Conservation (phyloP, 148 eudicot genomes). For the Spergularia bocconei region DNA sequence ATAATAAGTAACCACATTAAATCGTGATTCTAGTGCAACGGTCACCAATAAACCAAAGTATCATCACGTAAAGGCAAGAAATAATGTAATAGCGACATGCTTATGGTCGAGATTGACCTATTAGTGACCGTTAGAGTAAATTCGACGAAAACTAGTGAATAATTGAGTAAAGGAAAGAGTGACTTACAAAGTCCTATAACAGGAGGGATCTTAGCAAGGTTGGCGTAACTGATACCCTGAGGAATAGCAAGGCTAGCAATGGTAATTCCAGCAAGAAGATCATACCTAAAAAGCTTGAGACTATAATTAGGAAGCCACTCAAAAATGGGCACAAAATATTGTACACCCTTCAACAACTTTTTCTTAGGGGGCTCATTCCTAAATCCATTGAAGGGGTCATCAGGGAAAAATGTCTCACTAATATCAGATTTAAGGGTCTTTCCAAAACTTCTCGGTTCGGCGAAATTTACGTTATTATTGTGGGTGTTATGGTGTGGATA, state of each 20-base stretch:
- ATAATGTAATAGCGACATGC: too few species aligned
- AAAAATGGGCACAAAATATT: slow-evolving; percentile 67
- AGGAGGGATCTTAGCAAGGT: slow-evolving; percentile 75
- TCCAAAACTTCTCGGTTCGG: slow-evolving; percentile 38
- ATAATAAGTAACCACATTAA: too few species aligned
- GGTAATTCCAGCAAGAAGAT: slow-evolving; percentile 88
- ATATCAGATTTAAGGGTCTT: slow-evolving; percentile 38
- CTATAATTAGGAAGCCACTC: slow-evolving; percentile 73
- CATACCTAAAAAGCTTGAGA: slow-evolving; percentile 45
- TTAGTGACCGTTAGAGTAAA: too few species aligned
- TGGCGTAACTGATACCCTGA: slow-evolving; percentile 95
- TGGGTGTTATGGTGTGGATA: not conserved
- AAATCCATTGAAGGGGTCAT: slow-evolving; percentile 59
- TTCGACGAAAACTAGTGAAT: too few species aligned
- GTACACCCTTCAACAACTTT: slow-evolving; percentile 23
- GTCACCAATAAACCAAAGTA: too few species aligned
- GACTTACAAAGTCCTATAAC: slow-evolving; percentile 83
- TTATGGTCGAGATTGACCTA: too few species aligned
- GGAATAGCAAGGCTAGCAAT: slow-evolving; percentile 96
- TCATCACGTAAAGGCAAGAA: not conserved
- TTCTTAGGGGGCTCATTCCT: slow-evolving; percentile 34
- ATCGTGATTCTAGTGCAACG: too few species aligned
- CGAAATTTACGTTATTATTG: slow-evolving; percentile 41
- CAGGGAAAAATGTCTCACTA: slow-evolving; percentile 70
- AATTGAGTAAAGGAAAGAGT: not conserved